phyloP scores from a whole-genome alignment of 345 rosid genomes.

The Limnanthes douglasii region DNA sequence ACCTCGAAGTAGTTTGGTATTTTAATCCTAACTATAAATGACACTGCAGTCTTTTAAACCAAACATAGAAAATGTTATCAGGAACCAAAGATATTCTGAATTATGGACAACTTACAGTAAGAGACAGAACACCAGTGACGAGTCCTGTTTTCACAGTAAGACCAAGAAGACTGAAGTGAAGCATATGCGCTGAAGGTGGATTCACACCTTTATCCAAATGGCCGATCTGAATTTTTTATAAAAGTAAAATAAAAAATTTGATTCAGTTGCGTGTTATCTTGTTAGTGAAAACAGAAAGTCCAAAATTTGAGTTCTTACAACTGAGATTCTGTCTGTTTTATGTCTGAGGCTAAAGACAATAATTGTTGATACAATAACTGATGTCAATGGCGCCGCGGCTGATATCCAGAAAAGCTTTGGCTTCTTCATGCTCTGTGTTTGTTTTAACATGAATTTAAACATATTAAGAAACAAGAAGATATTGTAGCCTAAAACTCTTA shows the following conservation, averaged over 20 bases:
- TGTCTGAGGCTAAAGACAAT: conserved; percentile 29
- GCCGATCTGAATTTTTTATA: conserved; percentile 57
- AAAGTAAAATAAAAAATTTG: not conserved
- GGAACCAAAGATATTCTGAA: not conserved
- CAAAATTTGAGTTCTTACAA: conserved; percentile 21
- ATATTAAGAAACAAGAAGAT: not conserved
- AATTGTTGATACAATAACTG: conserved; percentile 26
- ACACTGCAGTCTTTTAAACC: not conserved
- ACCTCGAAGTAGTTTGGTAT: no score
- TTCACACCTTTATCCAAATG: conserved; percentile 56
- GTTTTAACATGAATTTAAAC: no score
- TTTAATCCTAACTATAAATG: not conserved
- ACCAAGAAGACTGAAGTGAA: conserved; percentile 30
- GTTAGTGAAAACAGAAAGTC: not conserved
- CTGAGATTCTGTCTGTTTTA: conserved; percentile 33
- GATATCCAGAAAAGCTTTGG: conserved; percentile 31
- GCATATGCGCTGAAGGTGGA: conserved; percentile 62
- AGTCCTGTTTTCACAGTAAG: conserved; percentile 54
- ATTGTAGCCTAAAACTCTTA: not conserved
- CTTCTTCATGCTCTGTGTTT: conserved; percentile 24
- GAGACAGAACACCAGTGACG: conserved; percentile 52
- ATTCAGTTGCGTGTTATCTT: not conserved
- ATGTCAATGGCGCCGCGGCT: conserved; percentile 32
- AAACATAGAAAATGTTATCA: no score
- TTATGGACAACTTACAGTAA: conserved; percentile 36